Conservation (phyloP, 306 rosid genomes). For the Prunus dulcis region DNA sequence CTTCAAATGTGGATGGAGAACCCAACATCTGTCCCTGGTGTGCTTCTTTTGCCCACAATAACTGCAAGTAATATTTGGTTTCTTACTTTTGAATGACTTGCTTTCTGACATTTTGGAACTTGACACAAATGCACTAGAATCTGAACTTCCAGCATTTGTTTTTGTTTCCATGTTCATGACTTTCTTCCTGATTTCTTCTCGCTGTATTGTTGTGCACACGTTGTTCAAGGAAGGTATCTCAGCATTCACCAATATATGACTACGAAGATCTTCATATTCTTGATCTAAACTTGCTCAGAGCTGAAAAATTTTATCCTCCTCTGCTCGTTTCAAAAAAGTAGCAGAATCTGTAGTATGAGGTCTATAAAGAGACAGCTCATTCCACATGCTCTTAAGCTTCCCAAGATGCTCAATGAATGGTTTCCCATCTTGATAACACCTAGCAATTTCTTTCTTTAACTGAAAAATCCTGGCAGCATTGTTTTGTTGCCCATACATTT, state of each 20-base stretch:
- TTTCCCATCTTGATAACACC: background rate
- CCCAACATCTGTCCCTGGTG: no score
- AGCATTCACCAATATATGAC: background rate
- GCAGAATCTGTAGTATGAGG: background rate
- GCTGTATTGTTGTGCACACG: background rate
- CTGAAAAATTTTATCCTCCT: background rate
- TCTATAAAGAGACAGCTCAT: background rate
- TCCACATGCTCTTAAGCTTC: background rate
- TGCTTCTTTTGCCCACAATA: no score
- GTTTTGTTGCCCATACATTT: background rate
- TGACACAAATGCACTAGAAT: no score
- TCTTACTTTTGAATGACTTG: no score
- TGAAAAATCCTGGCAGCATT: background rate
- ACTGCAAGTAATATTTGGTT: no score
- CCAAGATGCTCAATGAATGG: background rate
- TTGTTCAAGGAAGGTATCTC: background rate
- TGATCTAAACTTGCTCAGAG: background rate
- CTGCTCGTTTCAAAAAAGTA: background rate
- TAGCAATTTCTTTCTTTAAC: background rate
- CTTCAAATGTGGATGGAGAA: no score
- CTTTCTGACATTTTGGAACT: no score
- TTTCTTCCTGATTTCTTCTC: slow-evolving; percentile 10
- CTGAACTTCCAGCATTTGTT: no score
- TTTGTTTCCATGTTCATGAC: no score
- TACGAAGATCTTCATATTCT: background rate